A percentile compares a stretch with the other conserved stretches of the same genome.
These are phyloP conservation scores for Penicillium hesseltinei DNA, from an alignment of 2,329 filamentous ascomycete species.

Conservation along the genomic window DNA sequence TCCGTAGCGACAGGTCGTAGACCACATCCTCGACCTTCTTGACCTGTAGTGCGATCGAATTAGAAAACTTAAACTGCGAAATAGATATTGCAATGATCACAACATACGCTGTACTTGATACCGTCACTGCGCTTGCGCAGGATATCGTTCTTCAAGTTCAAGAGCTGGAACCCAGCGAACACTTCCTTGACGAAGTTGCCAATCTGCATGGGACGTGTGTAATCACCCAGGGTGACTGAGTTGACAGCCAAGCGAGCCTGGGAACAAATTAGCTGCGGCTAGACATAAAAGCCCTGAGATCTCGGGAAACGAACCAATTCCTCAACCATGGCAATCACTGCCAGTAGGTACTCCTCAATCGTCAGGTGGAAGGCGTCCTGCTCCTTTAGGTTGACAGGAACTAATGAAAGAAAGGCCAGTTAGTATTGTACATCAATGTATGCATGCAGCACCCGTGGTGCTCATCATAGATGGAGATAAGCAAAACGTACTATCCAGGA, in stretches of 20 bases:
- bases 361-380: constrained; percentile 89
- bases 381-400: constrained; percentile 88
- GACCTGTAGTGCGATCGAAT: constrained; percentile 50
- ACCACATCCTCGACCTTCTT: constrained; percentile 99
- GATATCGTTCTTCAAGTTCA: constrained; percentile 96
- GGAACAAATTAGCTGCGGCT: background rate
- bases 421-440: background rate
- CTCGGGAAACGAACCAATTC: constrained; percentile 61
- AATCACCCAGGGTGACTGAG: constrained; percentile 87
- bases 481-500: constrained; percentile 64
- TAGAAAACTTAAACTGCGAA: background rate
- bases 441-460: background rate
- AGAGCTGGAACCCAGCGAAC: constrained; percentile 91
- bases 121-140: constrained; percentile 84
- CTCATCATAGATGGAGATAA: constrained; percentile 5
- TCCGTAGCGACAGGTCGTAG: constrained; percentile 87
- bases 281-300: background rate
- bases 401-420: constrained; percentile 44
- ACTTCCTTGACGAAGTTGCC: constrained; percentile 92
- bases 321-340: constrained; percentile 81
- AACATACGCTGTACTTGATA: constrained; percentile 77
- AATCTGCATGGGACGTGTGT: constrained; percentile 79
- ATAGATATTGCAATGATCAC: background rate
- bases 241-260: constrained; percentile 85
- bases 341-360: constrained; percentile 93